Percentiles rank a stretch among this genome's conserved stretches.
Evolutionary conservation across 805 yeast genomes (phyloP).

Genomic region (Teunomyces funiuensis): DNA sequence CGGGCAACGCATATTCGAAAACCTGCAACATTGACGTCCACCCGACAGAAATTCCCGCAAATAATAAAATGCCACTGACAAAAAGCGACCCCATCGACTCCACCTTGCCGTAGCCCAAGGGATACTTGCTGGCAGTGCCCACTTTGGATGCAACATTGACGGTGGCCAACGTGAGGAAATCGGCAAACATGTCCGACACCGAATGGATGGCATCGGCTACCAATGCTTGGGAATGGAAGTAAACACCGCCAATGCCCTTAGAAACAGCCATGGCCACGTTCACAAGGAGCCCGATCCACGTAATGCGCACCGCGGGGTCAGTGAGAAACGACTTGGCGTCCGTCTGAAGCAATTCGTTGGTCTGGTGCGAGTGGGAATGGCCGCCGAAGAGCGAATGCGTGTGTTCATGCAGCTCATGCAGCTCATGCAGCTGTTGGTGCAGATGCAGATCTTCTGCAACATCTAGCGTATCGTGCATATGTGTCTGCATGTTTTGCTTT

Average conservation of each 20-base stretch:
- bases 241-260: conserved; percentile 85
- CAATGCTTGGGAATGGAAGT: conserved; percentile 92
- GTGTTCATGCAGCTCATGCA: conserved; percentile 15
- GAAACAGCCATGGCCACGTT: conserved; percentile 84
- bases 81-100: conserved; percentile 91
- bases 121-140: conserved; percentile 62
- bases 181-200: conserved; percentile 84
- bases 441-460: no score
- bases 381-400: conserved; percentile 12
- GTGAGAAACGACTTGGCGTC: conserved; percentile 25
- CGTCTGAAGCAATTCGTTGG: conserved; percentile 40
- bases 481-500: background rate
- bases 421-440: background rate
- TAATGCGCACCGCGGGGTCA: conserved; percentile 88
- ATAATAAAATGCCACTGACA: conserved; percentile 76
- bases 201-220: conserved; percentile 96
- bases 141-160: conserved; percentile 68
- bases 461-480: background rate
- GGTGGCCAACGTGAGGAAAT: conserved; percentile 83
- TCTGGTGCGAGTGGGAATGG: conserved; percentile 45
- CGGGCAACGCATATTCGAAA: conserved; percentile 66
- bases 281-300: conserved; percentile 85
- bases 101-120: conserved; percentile 88
- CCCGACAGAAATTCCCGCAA: conserved; percentile 90
- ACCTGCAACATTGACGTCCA: conserved; percentile 75